Conservation (phyloP, 169 alveolate genomes). For the Eimeria necatrix region DNA sequence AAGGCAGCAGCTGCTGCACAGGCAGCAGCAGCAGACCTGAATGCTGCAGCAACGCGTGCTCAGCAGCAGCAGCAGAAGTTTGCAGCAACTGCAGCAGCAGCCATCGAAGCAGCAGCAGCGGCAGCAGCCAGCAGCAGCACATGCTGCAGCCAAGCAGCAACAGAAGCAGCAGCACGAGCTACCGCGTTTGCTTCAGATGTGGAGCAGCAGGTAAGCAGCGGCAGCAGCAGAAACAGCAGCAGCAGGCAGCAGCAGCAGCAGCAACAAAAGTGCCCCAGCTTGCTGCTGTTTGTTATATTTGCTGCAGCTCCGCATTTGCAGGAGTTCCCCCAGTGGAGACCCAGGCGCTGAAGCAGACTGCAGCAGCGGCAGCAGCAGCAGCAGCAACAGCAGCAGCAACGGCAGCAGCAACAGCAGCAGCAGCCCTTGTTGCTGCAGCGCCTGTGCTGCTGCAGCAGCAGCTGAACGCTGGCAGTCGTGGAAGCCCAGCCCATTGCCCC, state of each 20-base stretch:
- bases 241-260: conserved; percentile 12
- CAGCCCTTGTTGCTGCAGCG: conserved; percentile 34
- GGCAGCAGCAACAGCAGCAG: conserved; percentile 14
- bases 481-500: not conserved
- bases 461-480: conserved; percentile 7
- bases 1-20: not conserved
- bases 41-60: not conserved
- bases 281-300: not conserved
- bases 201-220: conserved; percentile 16
- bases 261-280: not conserved
- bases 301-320: not conserved
- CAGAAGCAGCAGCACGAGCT: conserved; percentile 12
- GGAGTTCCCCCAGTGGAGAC: not conserved
- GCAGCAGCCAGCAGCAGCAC: conserved; percentile 3
- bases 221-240: conserved; percentile 43
- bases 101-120: not conserved
- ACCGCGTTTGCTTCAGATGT: not conserved
- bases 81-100: not conserved
- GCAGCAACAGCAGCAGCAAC: not conserved
- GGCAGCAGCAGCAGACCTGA: not conserved
- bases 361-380: not conserved
- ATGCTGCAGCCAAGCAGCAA: not conserved
- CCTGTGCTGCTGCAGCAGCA: conserved; percentile 2
- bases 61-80: not conserved
- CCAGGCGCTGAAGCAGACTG: not conserved